Conservation (phyloP, 768 basidiomycete species). For the Tricholoma sp. region DNA sequence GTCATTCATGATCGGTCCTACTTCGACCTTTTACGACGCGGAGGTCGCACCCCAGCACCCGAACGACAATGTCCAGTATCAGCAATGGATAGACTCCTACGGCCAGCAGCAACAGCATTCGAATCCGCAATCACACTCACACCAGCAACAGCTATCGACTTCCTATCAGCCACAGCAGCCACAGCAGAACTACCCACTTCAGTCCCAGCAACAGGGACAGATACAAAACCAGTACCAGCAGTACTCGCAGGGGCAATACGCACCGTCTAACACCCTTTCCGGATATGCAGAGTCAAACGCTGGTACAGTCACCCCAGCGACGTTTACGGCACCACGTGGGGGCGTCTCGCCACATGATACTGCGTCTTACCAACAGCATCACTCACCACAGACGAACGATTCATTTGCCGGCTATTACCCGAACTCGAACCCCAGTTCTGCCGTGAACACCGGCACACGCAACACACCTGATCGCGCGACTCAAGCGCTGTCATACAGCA, state of each 20-base stretch:
- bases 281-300: slow-evolving; percentile 19
- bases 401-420: slow-evolving; percentile 11
- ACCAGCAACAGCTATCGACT: neutral
- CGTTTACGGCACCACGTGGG: slow-evolving; percentile 6
- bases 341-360: neutral
- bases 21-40: slow-evolving; percentile 50
- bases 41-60: slow-evolving; percentile 26
- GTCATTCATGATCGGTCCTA: slow-evolving; percentile 48
- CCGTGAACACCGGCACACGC: neutral
- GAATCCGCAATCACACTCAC: slow-evolving; percentile 4
- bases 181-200: slow-evolving; percentile 15
- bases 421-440: slow-evolving; percentile 12
- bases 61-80: slow-evolving; percentile 31
- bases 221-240: slow-evolving; percentile 20
- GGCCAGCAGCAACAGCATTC: slow-evolving; percentile 23
- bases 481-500: slow-evolving; percentile 21
- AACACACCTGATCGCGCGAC: slow-evolving; percentile 8
- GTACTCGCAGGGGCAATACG: slow-evolving; percentile 22
- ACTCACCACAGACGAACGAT: slow-evolving; percentile 10
- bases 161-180: slow-evolving; percentile 14
- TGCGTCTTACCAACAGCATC: slow-evolving; percentile 11
- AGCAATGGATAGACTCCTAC: slow-evolving; percentile 34
- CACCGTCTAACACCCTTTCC: slow-evolving; percentile 13
- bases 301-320: slow-evolving; percentile 18
- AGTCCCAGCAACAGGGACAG: slow-evolving; percentile 11